Evolutionary conservation across 352 stramenopile genomes (phyloP).

Genomic region (Phytopythium kandeliae): DNA sequence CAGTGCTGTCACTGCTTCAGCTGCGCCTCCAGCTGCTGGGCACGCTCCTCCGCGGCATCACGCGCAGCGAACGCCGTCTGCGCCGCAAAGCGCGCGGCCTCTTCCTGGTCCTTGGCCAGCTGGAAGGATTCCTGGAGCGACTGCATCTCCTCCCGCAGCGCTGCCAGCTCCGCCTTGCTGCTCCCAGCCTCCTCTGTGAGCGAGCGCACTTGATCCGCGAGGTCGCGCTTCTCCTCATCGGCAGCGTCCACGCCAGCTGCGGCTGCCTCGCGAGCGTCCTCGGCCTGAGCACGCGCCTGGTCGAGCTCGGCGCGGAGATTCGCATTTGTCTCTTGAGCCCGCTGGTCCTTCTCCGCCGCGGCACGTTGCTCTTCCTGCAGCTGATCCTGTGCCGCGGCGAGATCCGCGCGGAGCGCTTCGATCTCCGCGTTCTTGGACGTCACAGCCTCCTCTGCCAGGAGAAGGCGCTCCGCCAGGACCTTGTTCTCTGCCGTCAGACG

Average conservation of each 20-base stretch:
- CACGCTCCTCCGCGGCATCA: slow-evolving; percentile 47
- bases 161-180: slow-evolving; percentile 23
- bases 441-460: slow-evolving; percentile 13
- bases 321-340: slow-evolving; percentile 19
- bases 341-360: slow-evolving; percentile 16
- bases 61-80: slow-evolving; percentile 64
- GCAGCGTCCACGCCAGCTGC: slow-evolving; percentile 7
- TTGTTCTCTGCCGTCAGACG: slow-evolving; percentile 33
- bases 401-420: slow-evolving; percentile 23
- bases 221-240: slow-evolving; percentile 16
- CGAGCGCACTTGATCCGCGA: slow-evolving; percentile 22
- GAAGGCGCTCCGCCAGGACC: slow-evolving; percentile 27
- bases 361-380: slow-evolving; percentile 22
- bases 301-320: slow-evolving; percentile 13
- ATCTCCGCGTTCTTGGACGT: slow-evolving; percentile 33
- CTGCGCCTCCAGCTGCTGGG: slow-evolving; percentile 34
- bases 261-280: slow-evolving; percentile 13
- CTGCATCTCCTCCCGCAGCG: slow-evolving; percentile 31
- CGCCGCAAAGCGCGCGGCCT: slow-evolving; percentile 63
- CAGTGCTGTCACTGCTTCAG: slow-evolving; percentile 13
- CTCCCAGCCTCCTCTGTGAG: slow-evolving; percentile 18
- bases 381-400: slow-evolving; percentile 27
- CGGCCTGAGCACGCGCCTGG: slow-evolving; percentile 14
- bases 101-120: slow-evolving; percentile 59
- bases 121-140: slow-evolving; percentile 37